Evolutionary conservation across 169 alveolate species (phyloP).

Genomic region (Plasmodium malariae): DNA sequence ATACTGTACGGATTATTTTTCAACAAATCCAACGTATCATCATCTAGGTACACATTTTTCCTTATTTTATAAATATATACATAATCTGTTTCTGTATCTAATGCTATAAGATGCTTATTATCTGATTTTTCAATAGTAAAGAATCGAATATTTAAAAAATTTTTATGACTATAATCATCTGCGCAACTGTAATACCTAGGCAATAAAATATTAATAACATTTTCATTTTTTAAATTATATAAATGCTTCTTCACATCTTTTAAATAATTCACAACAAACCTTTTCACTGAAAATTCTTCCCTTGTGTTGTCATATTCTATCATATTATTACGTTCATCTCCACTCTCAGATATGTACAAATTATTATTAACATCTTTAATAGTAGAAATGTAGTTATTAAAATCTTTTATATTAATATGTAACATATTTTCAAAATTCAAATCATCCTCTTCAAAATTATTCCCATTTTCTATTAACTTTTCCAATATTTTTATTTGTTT

Average conservation of each 20-base stretch:
- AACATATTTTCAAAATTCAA: constrained; percentile 35
- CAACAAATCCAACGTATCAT: constrained; percentile 36
- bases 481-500: constrained; percentile 66
- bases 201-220: constrained; percentile 37
- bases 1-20: constrained; percentile 7
- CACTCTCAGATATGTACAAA: constrained; percentile 39
- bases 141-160: constrained; percentile 59
- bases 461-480: constrained; percentile 43
- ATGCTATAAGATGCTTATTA: constrained; percentile 59
- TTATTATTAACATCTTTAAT: constrained; percentile 34
- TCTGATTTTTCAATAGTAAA: constrained; percentile 71
- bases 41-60: constrained; percentile 70
- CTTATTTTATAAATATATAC: constrained; percentile 68
- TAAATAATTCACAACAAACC: constrained; percentile 27
- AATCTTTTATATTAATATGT: constrained; percentile 66
- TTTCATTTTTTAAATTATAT: constrained; percentile 67
- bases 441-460: constrained; percentile 58
- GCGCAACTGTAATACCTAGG: constrained; percentile 65
- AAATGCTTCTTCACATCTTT: constrained; percentile 60
- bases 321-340: constrained; percentile 14
- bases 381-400: constrained; percentile 64
- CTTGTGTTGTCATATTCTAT: background rate
- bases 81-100: constrained; percentile 70
- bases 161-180: constrained; percentile 63
- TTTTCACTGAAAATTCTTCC: constrained; percentile 42